Base-by-base conservation (phyloP, 768 basidiomycete species). In the Clitopilus hobsonii region DNA sequence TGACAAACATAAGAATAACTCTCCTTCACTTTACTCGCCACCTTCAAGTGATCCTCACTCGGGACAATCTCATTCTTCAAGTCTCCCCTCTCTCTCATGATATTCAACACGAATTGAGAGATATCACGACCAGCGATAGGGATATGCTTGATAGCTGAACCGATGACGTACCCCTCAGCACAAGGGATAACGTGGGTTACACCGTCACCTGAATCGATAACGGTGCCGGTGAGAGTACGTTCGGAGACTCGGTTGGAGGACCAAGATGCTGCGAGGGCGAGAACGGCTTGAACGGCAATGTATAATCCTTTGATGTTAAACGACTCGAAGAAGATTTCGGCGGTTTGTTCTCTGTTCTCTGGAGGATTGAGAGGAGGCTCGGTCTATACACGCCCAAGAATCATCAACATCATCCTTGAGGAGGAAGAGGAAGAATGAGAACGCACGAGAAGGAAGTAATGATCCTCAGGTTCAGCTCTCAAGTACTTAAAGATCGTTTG, bases 401-500 rank as follows among this genome's bases (percentile, higher is more conserved):
- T 6, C 26, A 49, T 26, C 11, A 20, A 26, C 53, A 51, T 27
- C 2, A 49, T 14, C 3, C 18, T 27, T 18, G 23, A 51, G 23
- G 18, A 27, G 26, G 7, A 30, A 18, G 48, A 27, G 28, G 26
- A 50, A 13, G 2, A 3, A 38, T 23, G 22, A 22, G n/a, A 13
- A 76, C 94, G 70, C 63, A 98, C 96, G 67, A 99, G 75, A 49
- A 98, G 83, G 73, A 99, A 98, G 71, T 98, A 91, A 71, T 98
- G 97, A 73, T 98, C 96, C 73, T 98, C 97, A 13, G 97, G 97
- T 72, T 99, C 97, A 6, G 95, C 95, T 54, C 96, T 82, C 57
- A 99, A 80, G 75, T 98, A 98, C 74, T 99, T 98, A 86, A 98
- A 99, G 81, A 98, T 98, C 60, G 89, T 92, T 78, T 99, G 96